Percentiles rank a stretch among this genome's conserved stretches.
Evolutionary conservation across 176 grass and related monocot genomes (phyloP).

Genomic region (Saccharum officinarum): DNA sequence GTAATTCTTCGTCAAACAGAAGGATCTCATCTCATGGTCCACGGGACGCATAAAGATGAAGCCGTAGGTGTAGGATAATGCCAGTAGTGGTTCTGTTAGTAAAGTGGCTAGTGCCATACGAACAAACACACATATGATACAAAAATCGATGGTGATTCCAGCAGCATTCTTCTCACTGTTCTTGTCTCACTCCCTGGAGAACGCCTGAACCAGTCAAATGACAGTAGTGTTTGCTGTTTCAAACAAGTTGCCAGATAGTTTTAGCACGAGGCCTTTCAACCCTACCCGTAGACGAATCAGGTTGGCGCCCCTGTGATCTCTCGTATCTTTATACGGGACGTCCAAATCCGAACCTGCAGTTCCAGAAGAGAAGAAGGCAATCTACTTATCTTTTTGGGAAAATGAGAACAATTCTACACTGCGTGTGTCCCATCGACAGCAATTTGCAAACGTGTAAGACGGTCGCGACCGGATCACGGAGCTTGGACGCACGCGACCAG

Average conservation of each 20-base stretch:
- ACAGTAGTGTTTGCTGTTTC: constrained; percentile 11
- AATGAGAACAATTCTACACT: neutral
- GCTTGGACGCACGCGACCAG: neutral
- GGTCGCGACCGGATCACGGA: constrained; percentile 39
- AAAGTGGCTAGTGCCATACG: neutral
- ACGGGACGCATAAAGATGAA: neutral
- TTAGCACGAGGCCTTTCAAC: neutral
- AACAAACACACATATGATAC: neutral
- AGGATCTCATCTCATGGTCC: neutral
- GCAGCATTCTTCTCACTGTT: constrained; percentile 18
- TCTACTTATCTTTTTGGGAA: neutral
- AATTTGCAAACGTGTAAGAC: neutral
- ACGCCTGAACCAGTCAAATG: constrained; percentile 47
- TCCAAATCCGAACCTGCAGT: constrained; percentile 12
- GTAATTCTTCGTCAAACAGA: constrained; percentile 1
- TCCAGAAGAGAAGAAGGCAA: neutral
- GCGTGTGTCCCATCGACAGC: neutral
- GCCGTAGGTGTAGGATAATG: constrained; percentile 30
- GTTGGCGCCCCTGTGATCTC: constrained; percentile 23
- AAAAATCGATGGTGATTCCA: constrained; percentile 32
- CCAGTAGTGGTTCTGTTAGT: constrained; percentile 30
- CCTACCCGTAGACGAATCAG: neutral
- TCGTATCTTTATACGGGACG: neutral
- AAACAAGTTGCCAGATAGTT: constrained; percentile 22
- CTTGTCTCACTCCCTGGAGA: constrained; percentile 25